Percentiles rank a stretch among this genome's conserved stretches.
Evolutionary conservation across 768 basidiomycete species (phyloP).

Genomic region (Lentinula sp.): DNA sequence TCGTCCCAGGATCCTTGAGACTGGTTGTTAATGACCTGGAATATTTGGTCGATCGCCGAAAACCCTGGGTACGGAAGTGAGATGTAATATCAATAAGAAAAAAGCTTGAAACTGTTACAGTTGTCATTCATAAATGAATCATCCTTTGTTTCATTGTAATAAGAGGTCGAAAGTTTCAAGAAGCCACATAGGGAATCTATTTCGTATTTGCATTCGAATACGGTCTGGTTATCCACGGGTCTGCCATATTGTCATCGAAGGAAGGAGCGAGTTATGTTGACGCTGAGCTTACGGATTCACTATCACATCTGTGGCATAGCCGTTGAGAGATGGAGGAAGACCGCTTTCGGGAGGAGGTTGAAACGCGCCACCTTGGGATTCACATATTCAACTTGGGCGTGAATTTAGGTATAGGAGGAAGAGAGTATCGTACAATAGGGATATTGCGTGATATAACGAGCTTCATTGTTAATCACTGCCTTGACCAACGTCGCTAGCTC

Average conservation of each 20-base stretch:
- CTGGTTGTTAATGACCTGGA: constrained; percentile 73
- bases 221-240: constrained; percentile 60
- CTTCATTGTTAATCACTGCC: constrained; percentile 80
- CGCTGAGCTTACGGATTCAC: constrained; percentile 60
- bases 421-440: constrained; percentile 52
- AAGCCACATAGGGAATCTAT: constrained; percentile 77
- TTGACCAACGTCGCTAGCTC: constrained; percentile 62
- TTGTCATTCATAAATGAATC: constrained; percentile 64
- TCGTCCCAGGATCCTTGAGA: constrained; percentile 67
- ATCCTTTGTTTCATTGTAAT: constrained; percentile 69
- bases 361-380: constrained; percentile 53
- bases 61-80: constrained; percentile 41
- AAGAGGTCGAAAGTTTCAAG: constrained; percentile 69
- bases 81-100: constrained; percentile 1
- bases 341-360: constrained; percentile 77
- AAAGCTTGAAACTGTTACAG: constrained; percentile 31
- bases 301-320: constrained; percentile 61
- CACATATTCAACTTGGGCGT: not conserved
- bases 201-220: constrained; percentile 88
- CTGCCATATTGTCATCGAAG: constrained; percentile 25
- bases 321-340: constrained; percentile 55
- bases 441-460: constrained; percentile 63
- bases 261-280: not conserved
- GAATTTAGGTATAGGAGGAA: not conserved
- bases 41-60: constrained; percentile 62